Evolutionary conservation across 1,284 basidiomycete genomes (phyloP), one percentile per base, ranked within the genome.

Genomic region (Lignosus rhinocerotis): DNA sequence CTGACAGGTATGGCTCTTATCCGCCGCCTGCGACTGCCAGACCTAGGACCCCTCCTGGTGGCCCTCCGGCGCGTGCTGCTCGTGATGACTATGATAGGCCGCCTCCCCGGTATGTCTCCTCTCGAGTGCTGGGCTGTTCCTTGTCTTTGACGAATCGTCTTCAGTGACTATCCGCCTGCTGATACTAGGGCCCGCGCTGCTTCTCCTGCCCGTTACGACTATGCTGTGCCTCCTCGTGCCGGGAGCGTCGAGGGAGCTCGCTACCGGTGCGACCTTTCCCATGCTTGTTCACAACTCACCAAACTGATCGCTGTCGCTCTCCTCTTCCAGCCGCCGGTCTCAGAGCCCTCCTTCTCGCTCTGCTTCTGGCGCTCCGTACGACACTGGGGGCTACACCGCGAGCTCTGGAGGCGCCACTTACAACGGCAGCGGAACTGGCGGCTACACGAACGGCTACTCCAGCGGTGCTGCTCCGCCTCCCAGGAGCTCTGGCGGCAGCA

Each of bases 311-410:
- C 53, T 53, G 38, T 58, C 43, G 21, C 17, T 36, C 6, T 16
- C 34, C 42, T 50, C 36, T 44, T 34, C 5, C 64, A 90, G 88
- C 58, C 87, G 89, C 68, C 86, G 89, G 55, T 92, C 89, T 31
- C 80, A 84, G 69, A 91, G 88, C 67, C 87, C 87, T 48, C 73
- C 76, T 34, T 69, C 77, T 60, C 76, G 81, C 52, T 66, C 74
- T 58, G 66, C 69, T 51, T 67, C 72, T 65, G 66, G 67, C 66
- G 69, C 71, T 68, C 71, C 66, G 55, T 77, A 76, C 66, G 73
- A 73, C 65, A 70, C 63, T 72, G 50, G 63, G 19, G 71, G 57
- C 71, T 79, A 74, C 72, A 69, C 67, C 70, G 66, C 68, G 74
- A 69, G 75, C 75, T 73, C 72, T 62, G 81, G 80, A 76, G 85